Percentiles rank a stretch among this genome's conserved stretches.
These are phyloP conservation scores for Pythium sukuiense DNA, from an alignment of 352 stramenopile species.

Conservation along the genomic window DNA sequence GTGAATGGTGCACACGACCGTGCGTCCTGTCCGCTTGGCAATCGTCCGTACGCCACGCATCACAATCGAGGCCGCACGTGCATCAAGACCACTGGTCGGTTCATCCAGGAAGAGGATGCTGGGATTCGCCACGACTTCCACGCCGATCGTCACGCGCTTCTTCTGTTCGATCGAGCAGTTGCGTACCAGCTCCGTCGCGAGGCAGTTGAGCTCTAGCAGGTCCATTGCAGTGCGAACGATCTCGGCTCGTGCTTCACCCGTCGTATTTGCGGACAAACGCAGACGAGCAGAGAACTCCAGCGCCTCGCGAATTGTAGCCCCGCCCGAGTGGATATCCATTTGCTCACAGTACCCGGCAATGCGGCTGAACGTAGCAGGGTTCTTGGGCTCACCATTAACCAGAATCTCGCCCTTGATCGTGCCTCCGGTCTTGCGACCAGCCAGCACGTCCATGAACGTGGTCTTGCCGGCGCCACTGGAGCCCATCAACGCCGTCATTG, in stretches of 20 bases:
- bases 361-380: slow-evolving; percentile 15
- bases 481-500: slow-evolving; percentile 51
- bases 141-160: slow-evolving; percentile 92
- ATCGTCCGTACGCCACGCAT: slow-evolving; percentile 87
- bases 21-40: slow-evolving; percentile 73
- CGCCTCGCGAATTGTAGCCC: slow-evolving; percentile 29
- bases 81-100: slow-evolving; percentile 88
- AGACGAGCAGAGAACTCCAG: slow-evolving; percentile 22
- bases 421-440: slow-evolving; percentile 84
- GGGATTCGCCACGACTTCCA: slow-evolving; percentile 93
- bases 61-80: slow-evolving; percentile 81
- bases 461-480: slow-evolving; percentile 77
- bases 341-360: slow-evolving; percentile 28
- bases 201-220: slow-evolving; percentile 54
- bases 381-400: slow-evolving; percentile 23
- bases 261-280: slow-evolving; percentile 11
- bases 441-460: slow-evolving; percentile 91
- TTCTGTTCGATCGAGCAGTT: slow-evolving; percentile 86
- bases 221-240: slow-evolving; percentile 50
- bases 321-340: slow-evolving; percentile 27
- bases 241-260: slow-evolving; percentile 11
- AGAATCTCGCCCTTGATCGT: slow-evolving; percentile 48
- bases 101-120: slow-evolving; percentile 94
- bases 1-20: slow-evolving; percentile 74
- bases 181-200: slow-evolving; percentile 55